Conservation (phyloP, 139 green algal genomes). For the Auxenochlorella pyrenoidosa region DNA sequence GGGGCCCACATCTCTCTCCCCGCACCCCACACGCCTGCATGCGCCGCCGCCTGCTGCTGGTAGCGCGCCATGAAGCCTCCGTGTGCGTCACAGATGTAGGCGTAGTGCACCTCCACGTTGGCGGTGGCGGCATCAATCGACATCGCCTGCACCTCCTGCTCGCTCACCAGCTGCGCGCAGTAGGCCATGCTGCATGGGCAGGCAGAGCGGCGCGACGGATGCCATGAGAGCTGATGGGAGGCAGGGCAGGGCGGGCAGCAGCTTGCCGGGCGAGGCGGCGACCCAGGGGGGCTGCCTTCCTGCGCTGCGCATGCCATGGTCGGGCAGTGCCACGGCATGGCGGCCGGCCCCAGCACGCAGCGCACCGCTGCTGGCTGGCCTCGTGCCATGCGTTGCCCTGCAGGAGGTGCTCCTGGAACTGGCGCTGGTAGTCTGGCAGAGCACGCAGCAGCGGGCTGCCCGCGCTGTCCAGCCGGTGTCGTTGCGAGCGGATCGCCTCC, state of each 20-base stretch:
- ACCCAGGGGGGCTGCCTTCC: background rate
- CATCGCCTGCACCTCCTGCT: slow-evolving; percentile 85
- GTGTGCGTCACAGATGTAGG: slow-evolving; percentile 71
- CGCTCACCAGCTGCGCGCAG: slow-evolving; percentile 76
- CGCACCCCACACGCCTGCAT: slow-evolving; percentile 11
- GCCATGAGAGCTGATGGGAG: background rate
- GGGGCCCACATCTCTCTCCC: too few species aligned
- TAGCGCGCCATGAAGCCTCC: slow-evolving; percentile 68
- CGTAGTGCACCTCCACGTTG: slow-evolving; percentile 94
- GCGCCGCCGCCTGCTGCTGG: slow-evolving; percentile 28
- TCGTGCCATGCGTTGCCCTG: slow-evolving; percentile 38
- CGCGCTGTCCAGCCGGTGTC: slow-evolving; percentile 75
- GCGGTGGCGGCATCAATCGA: slow-evolving; percentile 81
- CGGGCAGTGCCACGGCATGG: too few species aligned
- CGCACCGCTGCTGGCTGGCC: slow-evolving; percentile 35
- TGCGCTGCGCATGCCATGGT: background rate
- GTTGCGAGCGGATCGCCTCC: slow-evolving; percentile 42
- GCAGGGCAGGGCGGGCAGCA: background rate
- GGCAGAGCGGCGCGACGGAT: background rate
- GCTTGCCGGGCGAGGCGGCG: background rate
- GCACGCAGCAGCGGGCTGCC: slow-evolving; percentile 77
- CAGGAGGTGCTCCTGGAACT: slow-evolving; percentile 79
- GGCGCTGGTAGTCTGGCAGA: slow-evolving; percentile 86
- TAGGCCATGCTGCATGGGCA: slow-evolving; percentile 48
- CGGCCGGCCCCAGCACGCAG: background rate